Base-by-base conservation (phyloP, 2,329 filamentous ascomycete genomes). In the Paecilomyces sp. region DNA sequence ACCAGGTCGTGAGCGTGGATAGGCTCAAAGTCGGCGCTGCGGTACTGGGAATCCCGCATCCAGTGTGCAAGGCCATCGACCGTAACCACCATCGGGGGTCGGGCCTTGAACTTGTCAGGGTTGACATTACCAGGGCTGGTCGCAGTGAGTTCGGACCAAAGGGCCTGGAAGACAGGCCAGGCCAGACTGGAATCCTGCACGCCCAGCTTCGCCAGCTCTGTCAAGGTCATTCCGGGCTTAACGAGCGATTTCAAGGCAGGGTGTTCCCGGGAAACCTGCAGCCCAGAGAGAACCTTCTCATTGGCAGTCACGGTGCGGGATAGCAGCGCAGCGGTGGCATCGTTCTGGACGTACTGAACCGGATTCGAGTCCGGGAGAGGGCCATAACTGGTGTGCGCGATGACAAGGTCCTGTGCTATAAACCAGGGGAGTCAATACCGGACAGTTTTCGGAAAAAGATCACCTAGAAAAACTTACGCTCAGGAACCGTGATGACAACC, bases 1-100 rank as follows among this genome's bases (percentile, higher is more conserved):
- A 84, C 81, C 31, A 99, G 82, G 69, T 97, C 89, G 76, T 96
- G 91, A 30, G 92, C 83, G 79, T 99, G 94, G 63, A 99, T 88
- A 13, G 81, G 81, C 63, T 90, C 83, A 67, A 85, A 89, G 25
- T 88, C 80, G 1, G 88, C 80, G 63, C 84, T 84, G 64, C 88
- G 85, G 80, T 97, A 99, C 53, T 84, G 85, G 63, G 88, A 91
- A 41, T 86, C 71, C 65, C 83, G 83, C 90, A 96, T 96, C 75
- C 92, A 85, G 78, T 94, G 90, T 58, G 85, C 82, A 36, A 97
- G 80, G 57, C 88, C 88, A 71, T 99, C 94, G 56, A 95, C 78
- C 52, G 87, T 79, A 66, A 97, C 82, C 56, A 97, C 80, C 60
- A 97, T 80, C 1, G 84, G 85, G 18, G 85, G 83, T 15, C 86